A percentile compares a stretch with the other conserved stretches of the same genome.
Evolutionary conservation across 371 early-diverging fungal species (phyloP).

Genomic region (Apophysomyces trapeziformis): DNA sequence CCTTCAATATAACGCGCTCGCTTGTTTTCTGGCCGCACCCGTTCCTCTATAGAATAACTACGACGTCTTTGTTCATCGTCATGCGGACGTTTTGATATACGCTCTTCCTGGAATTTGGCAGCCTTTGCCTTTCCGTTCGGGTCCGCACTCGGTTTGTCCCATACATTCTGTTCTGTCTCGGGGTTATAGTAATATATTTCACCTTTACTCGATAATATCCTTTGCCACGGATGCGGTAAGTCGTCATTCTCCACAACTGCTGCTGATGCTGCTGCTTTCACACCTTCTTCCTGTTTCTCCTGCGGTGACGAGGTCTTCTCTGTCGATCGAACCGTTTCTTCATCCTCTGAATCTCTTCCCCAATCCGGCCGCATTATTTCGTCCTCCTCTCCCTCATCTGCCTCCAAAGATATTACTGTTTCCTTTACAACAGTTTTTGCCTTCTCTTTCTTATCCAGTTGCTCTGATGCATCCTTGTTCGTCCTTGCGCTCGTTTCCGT

Average conservation of each 20-base stretch:
- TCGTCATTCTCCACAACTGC: background rate
- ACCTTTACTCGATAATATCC: slow-evolving; percentile 19
- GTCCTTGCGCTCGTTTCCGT: background rate
- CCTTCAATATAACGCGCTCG: background rate
- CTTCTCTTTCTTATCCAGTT: background rate
- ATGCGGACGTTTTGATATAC: background rate
- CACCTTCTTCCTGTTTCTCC: background rate
- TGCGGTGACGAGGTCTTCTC: background rate
- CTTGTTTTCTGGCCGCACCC: background rate
- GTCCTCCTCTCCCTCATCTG: slow-evolving; percentile 24
- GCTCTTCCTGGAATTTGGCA: background rate
- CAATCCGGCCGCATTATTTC: slow-evolving; percentile 4
- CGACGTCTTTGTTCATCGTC: background rate
- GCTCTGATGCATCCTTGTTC: background rate
- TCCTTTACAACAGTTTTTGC: slow-evolving; percentile 7
- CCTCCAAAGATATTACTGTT: slow-evolving; percentile 22
- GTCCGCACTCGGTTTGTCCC: slow-evolving; percentile 16
- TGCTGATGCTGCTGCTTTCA: background rate
- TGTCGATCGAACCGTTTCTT: background rate
- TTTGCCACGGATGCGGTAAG: slow-evolving; percentile 19
- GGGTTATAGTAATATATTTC: slow-evolving; percentile 21
- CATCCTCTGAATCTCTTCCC: slow-evolving; percentile 1
- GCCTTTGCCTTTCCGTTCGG: background rate
- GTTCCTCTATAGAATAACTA: background rate
- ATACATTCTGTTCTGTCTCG: slow-evolving; percentile 15